Conservation (phyloP, 2,329 filamentous ascomycete genomes). For the Bipolaris cookei region DNA sequence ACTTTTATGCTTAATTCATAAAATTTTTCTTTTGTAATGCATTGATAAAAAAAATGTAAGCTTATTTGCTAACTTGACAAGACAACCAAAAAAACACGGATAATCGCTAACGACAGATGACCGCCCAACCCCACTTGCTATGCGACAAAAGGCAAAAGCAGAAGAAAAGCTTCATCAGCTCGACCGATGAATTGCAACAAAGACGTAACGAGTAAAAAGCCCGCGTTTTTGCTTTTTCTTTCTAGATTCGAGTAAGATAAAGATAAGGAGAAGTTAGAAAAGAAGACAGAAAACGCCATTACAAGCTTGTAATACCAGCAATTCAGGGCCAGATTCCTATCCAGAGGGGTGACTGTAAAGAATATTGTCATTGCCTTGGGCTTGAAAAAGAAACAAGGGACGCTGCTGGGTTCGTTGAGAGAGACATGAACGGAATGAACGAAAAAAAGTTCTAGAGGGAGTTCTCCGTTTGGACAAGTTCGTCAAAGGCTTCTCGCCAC, state of each 20-base stretch:
- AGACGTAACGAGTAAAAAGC: neutral
- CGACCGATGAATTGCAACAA: neutral
- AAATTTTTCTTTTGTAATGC: too few species aligned
- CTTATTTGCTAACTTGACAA: neutral
- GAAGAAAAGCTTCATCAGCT: neutral
- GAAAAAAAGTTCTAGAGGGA: constrained; percentile 28
- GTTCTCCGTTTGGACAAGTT: constrained; percentile 54
- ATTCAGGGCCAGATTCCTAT: constrained; percentile 38
- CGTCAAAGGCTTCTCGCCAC: constrained; percentile 54
- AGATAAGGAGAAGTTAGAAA: constrained; percentile 9
- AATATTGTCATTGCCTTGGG: too few species aligned
- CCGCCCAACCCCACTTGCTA: constrained; percentile 12
- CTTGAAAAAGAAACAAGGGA: too few species aligned
- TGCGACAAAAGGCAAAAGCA: constrained; percentile 19
- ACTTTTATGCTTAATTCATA: too few species aligned
- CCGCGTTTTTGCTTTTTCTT: neutral
- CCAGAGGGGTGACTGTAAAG: constrained; percentile 18
- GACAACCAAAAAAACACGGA: neutral
- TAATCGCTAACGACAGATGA: constrained; percentile 3
- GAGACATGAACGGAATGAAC: too few species aligned
- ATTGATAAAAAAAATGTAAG: too few species aligned
- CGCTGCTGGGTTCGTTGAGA: too few species aligned
- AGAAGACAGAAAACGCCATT: constrained; percentile 32
- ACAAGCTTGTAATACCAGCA: constrained; percentile 24
- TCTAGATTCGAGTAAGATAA: constrained; percentile 10